phyloP scores from a whole-genome alignment of 2,329 filamentous ascomycete genomes.

The Hypoxylon sp. region DNA sequence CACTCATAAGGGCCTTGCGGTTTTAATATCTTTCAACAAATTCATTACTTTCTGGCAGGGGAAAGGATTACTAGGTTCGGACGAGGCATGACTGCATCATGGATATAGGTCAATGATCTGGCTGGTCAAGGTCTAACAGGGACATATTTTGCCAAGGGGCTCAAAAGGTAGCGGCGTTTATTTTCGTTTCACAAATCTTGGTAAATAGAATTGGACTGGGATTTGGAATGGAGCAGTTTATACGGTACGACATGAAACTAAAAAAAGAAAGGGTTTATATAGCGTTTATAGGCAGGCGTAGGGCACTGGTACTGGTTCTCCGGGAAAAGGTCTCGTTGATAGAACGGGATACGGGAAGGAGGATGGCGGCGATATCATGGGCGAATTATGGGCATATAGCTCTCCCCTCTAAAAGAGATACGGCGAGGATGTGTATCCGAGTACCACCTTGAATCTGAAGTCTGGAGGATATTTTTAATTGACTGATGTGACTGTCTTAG shows the following conservation, averaged over 20 bases:
- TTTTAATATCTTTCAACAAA: constrained; percentile 9
- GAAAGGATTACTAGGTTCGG: constrained; percentile 33
- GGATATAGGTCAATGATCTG: constrained; percentile 29
- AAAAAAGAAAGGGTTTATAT: constrained; percentile 13
- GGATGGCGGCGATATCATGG: constrained; percentile 9
- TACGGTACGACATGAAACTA: constrained; percentile 19
- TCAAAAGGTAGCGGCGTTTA: constrained; percentile 29
- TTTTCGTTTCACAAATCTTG: constrained; percentile 8
- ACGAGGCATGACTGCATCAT: constrained; percentile 29
- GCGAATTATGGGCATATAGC: constrained; percentile 7
- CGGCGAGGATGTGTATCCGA: constrained; percentile 7
- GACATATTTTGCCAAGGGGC: constrained; percentile 11
- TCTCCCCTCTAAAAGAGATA: constrained; percentile 16
- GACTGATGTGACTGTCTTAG: not conserved
- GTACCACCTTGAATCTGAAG: not conserved
- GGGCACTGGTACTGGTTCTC: constrained; percentile 3
- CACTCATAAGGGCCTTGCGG: not conserved
- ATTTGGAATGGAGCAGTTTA: constrained; percentile 8
- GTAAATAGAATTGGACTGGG: constrained; percentile 26
- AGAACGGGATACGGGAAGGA: constrained; percentile 8
- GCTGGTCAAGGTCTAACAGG: constrained; percentile 25
- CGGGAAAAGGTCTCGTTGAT: not conserved
- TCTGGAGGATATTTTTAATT: not conserved
- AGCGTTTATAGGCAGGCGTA: constrained; percentile 10
- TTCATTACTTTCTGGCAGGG: constrained; percentile 12